Percentiles rank a stretch among this genome's conserved stretches.
Evolutionary conservation across 78 protist species (phyloP).

Genomic region (Chrysochromulina parva): DNA sequence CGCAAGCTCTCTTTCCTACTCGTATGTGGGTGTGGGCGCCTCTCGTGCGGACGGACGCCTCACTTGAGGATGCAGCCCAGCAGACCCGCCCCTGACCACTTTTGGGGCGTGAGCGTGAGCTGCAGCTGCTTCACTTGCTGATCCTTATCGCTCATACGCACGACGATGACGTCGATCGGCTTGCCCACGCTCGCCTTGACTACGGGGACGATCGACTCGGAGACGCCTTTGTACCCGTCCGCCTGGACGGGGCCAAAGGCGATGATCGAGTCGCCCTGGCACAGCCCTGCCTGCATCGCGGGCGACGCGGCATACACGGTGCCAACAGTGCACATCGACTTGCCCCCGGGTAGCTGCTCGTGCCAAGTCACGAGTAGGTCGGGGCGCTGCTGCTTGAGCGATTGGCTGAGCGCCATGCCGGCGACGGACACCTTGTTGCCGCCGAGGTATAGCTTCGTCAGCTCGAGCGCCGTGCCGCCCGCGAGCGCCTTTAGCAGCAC

Average conservation of each 20-base stretch:
- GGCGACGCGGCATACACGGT: not conserved
- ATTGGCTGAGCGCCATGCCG: not conserved
- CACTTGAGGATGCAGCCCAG: slow-evolving; percentile 13
- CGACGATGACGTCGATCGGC: not conserved
- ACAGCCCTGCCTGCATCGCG: not conserved
- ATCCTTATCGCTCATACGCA: not conserved
- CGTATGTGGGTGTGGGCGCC: no score
- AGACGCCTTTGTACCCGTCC: not conserved
- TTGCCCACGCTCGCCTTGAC: not conserved
- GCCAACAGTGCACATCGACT: not conserved
- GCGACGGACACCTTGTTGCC: not conserved
- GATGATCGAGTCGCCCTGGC: not conserved
- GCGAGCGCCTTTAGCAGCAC: not conserved
- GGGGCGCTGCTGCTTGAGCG: not conserved
- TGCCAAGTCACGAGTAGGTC: not conserved
- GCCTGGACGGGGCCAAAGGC: not conserved
- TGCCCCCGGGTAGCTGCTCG: not conserved
- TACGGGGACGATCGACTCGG: not conserved
- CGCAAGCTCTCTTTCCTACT: no score
- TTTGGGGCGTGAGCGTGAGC: slow-evolving; percentile 1
- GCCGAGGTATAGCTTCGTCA: not conserved
- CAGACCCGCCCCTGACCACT: not conserved
- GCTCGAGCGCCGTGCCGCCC: not conserved
- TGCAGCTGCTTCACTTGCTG: not conserved
- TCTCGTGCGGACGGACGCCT: not conserved